Evolutionary conservation across 345 rosid genomes (phyloP).

Genomic region (Pugionium cornutum): DNA sequence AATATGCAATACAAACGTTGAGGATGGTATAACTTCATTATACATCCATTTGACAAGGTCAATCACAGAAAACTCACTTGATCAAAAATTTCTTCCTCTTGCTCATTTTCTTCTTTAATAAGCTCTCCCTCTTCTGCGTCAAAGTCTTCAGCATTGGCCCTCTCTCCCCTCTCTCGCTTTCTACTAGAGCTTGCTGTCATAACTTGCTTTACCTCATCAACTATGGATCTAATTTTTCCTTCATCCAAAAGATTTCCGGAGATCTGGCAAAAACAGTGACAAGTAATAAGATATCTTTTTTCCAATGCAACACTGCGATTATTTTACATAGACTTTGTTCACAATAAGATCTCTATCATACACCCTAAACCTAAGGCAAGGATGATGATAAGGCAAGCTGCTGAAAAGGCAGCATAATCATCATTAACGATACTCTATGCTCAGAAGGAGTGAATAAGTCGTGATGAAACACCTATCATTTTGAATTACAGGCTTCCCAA

Average conservation of each 20-base stretch:
- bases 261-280: constrained; percentile 52
- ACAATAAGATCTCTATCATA: neutral
- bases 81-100: constrained; percentile 99
- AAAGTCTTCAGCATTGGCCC: constrained; percentile 95
- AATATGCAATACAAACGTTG: neutral
- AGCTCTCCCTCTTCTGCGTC: constrained; percentile 98
- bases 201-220: constrained; percentile 89
- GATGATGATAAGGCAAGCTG: neutral
- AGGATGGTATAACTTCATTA: constrained; percentile 16
- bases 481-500: neutral
- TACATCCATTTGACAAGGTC: neutral
- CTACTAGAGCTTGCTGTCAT: constrained; percentile 97
- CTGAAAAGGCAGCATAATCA: constrained; percentile 4
- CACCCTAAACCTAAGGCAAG: constrained; percentile 2
- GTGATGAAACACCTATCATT: neutral
- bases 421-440: neutral
- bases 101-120: constrained; percentile 98
- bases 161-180: constrained; percentile 89
- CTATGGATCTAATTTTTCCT: constrained; percentile 83
- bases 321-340: neutral
- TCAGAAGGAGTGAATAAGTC: constrained; percentile 1
- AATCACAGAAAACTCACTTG: constrained; percentile 62
- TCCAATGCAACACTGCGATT: neutral
- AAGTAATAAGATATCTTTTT: neutral
- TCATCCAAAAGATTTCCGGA: constrained; percentile 80